Percentiles rank a stretch among this genome's conserved stretches.
Conservation (phyloP, 345 rosid species). For the Melaleuca alternifolia region DNA sequence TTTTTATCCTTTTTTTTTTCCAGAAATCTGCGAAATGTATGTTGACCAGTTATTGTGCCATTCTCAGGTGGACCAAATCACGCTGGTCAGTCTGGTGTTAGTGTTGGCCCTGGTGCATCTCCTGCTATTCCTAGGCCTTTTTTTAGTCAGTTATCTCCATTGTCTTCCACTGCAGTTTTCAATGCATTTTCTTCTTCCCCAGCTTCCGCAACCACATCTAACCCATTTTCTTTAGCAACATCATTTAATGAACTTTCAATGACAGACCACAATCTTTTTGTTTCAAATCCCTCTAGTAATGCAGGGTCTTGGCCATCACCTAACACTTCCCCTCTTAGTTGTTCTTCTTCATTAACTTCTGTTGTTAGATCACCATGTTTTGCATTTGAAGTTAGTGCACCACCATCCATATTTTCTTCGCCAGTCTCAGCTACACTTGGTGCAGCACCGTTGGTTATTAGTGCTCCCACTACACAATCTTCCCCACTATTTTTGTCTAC, state of each 20-base stretch:
- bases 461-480: constrained; percentile 42
- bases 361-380: constrained; percentile 28
- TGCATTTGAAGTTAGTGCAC: constrained; percentile 29
- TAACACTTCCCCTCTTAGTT: constrained; percentile 24
- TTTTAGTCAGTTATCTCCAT: constrained; percentile 44
- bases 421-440: constrained; percentile 40
- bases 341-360: constrained; percentile 29
- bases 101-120: constrained; percentile 35
- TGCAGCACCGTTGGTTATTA: constrained; percentile 46
- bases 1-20: not conserved
- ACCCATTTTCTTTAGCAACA: constrained; percentile 19
- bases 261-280: constrained; percentile 23
- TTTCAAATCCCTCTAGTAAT: constrained; percentile 25
- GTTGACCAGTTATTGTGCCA: constrained; percentile 17
- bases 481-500: constrained; percentile 41
- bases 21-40: not conserved
- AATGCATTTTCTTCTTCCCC: constrained; percentile 40
- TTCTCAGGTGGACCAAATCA: constrained; percentile 68
- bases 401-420: constrained; percentile 32
- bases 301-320: constrained; percentile 22
- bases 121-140: constrained; percentile 27
- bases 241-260: not conserved
- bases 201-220: constrained; percentile 30
- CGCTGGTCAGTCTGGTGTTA: constrained; percentile 41
- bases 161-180: constrained; percentile 24